Percentiles rank a stretch among this genome's conserved stretches.
Conservation (phyloP, 139 green algal species). For the Tetradesmus lagerheimii region DNA sequence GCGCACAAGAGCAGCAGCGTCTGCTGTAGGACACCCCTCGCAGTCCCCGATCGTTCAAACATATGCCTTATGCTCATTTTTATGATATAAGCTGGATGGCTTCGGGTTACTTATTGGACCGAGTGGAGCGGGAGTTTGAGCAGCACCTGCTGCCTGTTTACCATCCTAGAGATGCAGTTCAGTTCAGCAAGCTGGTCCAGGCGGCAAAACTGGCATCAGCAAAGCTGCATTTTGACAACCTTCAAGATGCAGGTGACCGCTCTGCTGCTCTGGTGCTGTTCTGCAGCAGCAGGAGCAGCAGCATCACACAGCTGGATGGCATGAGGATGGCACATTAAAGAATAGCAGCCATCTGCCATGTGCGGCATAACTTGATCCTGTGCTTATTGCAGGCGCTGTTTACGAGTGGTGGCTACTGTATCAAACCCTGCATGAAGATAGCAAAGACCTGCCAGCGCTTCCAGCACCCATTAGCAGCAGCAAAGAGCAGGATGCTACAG, state of each 20-base stretch:
- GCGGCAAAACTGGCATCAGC: background rate
- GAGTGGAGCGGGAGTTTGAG: background rate
- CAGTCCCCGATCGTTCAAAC: too few species aligned
- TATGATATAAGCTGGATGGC: too few species aligned
- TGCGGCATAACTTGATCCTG: background rate
- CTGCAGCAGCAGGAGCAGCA: background rate
- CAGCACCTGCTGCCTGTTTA: background rate
- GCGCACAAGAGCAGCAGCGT: too few species aligned
- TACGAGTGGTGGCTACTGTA: background rate
- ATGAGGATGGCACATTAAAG: too few species aligned
- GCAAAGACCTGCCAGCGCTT: background rate
- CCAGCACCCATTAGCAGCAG: background rate
- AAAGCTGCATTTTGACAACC: background rate
- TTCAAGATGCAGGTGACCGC: background rate
- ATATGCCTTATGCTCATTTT: too few species aligned
- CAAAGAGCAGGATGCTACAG: background rate
- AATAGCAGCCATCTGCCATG: too few species aligned
- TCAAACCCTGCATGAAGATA: background rate
- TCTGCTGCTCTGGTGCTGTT: too few species aligned
- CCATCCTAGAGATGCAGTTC: background rate
- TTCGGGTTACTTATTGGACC: too few species aligned
- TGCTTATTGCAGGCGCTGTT: background rate
- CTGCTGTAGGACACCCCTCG: too few species aligned
- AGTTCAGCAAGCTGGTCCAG: background rate
- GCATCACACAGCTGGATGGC: too few species aligned